Conservation (phyloP, 2,329 filamentous ascomycete species). For the Aspergillus aculeatinus region DNA sequence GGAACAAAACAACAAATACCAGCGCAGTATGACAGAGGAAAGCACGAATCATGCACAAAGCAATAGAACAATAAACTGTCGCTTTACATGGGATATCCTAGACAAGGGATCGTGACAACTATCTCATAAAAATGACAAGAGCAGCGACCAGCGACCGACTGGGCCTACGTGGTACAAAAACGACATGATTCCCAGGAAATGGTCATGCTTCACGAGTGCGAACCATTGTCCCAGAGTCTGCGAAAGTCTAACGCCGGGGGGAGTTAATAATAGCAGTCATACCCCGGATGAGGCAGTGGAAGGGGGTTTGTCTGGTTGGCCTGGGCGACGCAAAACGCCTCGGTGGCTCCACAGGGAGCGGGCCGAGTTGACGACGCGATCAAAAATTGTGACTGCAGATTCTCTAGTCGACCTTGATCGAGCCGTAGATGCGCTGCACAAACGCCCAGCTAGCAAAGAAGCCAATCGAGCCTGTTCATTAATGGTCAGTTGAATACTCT, state of each 20-base stretch:
- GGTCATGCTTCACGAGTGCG: not conserved
- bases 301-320: not conserved
- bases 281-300: not conserved
- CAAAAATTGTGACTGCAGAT: not conserved
- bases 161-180: not conserved
- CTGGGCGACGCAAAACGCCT: not conserved
- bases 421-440: conserved; percentile 87
- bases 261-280: not conserved
- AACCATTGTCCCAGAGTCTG: not conserved
- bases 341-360: not conserved
- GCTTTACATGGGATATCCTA: not conserved
- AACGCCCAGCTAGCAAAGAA: conserved; percentile 96
- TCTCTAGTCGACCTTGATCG: conserved; percentile 91
- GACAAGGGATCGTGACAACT: not conserved
- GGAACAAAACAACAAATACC: not conserved
- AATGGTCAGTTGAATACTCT: conserved; percentile 8
- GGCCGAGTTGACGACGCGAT: not conserved
- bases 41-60: not conserved
- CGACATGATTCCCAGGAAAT: not conserved
- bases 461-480: conserved; percentile 75
- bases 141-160: not conserved
- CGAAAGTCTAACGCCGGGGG: not conserved
- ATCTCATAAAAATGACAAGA: not conserved
- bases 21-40: not conserved
- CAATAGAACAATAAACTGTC: not conserved